These are phyloP conservation scores for Verticillium albo-atrum DNA, from an alignment of 2,329 filamentous ascomycete genomes.

Conservation along the genomic window DNA sequence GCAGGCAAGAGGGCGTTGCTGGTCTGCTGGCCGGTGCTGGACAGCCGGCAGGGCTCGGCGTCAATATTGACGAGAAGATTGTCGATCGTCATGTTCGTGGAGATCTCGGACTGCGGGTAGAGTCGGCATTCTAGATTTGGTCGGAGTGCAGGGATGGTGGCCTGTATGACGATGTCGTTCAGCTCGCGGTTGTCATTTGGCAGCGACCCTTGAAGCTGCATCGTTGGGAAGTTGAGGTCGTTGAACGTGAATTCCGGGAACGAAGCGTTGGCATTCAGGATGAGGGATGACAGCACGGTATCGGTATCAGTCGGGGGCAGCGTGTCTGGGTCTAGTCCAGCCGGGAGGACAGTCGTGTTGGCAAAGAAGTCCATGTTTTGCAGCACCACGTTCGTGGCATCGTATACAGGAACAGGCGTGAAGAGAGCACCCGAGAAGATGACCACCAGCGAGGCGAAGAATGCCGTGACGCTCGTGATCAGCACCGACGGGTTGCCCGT, in stretches of 20 bases:
- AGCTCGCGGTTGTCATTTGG: background rate
- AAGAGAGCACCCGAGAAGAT: conserved; percentile 27
- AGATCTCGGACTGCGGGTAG: conserved; percentile 15
- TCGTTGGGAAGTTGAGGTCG: conserved; percentile 17
- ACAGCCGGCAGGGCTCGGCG: conserved; percentile 13
- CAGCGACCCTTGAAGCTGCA: conserved; percentile 2
- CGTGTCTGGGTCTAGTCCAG: conserved; percentile 19
- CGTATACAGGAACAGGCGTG: conserved; percentile 19
- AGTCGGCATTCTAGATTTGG: conserved; percentile 22
- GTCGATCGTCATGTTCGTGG: conserved; percentile 16
- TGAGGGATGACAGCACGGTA: conserved; percentile 21
- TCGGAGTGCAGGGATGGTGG: conserved; percentile 23
- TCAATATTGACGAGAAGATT: conserved; percentile 16
- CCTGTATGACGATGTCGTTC: conserved; percentile 10
- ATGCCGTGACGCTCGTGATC: conserved; percentile 18
- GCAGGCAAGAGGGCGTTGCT: background rate
- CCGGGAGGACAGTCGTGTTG: conserved; percentile 13
- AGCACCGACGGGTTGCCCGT: conserved; percentile 21
- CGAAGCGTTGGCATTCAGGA: conserved; percentile 26
- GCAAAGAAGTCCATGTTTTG: conserved; percentile 23
- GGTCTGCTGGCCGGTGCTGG: conserved; percentile 13
- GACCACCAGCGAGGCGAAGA: conserved; percentile 23
- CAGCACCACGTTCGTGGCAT: conserved; percentile 16
- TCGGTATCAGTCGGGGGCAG: conserved; percentile 3
- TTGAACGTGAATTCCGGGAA: conserved; percentile 32